These are phyloP conservation scores for Pyrenopolyporus hunteri DNA, from an alignment of 495 filamentous ascomycete species.

Conservation along the genomic window DNA sequence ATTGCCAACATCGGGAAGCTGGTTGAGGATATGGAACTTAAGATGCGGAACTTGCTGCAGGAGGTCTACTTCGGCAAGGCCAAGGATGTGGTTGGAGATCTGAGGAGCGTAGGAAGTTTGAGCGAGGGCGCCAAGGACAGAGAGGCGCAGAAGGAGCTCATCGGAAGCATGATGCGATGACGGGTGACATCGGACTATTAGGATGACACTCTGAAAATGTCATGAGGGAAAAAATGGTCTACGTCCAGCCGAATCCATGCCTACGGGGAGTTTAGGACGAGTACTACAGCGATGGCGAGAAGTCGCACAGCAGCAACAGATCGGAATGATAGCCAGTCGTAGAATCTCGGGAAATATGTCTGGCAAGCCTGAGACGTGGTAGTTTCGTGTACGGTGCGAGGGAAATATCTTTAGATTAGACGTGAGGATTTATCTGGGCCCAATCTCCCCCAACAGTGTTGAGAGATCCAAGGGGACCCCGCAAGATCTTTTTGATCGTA, in stretches of 20 bases:
- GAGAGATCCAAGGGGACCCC: conserved; percentile 19
- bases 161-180: conserved; percentile 70
- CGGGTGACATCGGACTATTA: conserved; percentile 9
- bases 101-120: conserved; percentile 86
- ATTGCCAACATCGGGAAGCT: conserved; percentile 93
- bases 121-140: conserved; percentile 86
- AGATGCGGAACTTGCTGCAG: conserved; percentile 98
- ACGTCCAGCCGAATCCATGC: conserved; percentile 8
- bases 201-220: not conserved
- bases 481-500: conserved; percentile 27
- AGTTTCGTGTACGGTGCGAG: conserved; percentile 19
- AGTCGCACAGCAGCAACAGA: conserved; percentile 28
- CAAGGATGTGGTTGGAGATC: conserved; percentile 97
- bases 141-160: conserved; percentile 89
- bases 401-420: conserved; percentile 28
- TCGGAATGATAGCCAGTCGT: conserved; percentile 28
- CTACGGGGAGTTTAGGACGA: conserved; percentile 6
- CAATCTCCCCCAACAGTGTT: conserved; percentile 10
- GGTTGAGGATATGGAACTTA: conserved; percentile 99
- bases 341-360: conserved; percentile 36
- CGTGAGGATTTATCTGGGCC: conserved; percentile 19
- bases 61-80: conserved; percentile 99
- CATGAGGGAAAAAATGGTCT: conserved; percentile 7
- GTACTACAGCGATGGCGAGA: conserved; percentile 29
- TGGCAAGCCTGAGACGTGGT: conserved; percentile 24